Percentiles rank a stretch among this genome's conserved stretches.
Conservation (phyloP, 768 basidiomycete species). For the Suillus placidus region DNA sequence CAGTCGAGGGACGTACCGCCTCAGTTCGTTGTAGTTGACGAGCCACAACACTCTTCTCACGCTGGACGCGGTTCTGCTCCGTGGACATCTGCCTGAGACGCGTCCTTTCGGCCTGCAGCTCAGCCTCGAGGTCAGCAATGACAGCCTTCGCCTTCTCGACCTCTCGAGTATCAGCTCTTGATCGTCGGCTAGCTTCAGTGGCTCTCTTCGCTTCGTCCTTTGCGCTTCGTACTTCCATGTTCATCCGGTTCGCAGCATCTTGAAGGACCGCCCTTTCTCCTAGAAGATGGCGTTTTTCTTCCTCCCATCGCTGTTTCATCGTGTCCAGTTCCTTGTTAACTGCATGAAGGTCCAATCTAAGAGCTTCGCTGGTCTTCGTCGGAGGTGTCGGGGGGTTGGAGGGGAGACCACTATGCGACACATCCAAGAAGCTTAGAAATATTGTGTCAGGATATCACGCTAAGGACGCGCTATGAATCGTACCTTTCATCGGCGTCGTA, state of each 20-base stretch:
- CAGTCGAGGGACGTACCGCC: slow-evolving; percentile 48
- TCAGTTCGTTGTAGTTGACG: slow-evolving; percentile 72
- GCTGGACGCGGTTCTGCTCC: slow-evolving; percentile 63
- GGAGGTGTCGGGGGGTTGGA: slow-evolving; percentile 70
- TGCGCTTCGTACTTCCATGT: slow-evolving; percentile 57
- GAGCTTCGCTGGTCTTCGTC: slow-evolving; percentile 64
- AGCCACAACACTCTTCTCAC: slow-evolving; percentile 66
- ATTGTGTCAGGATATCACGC: slow-evolving; percentile 10
- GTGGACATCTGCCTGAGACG: slow-evolving; percentile 62
- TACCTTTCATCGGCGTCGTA: slow-evolving; percentile 67
- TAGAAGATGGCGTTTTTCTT: slow-evolving; percentile 62
- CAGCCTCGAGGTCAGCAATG: slow-evolving; percentile 69
- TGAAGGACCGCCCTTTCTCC: slow-evolving; percentile 76
- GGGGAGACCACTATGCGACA: slow-evolving; percentile 48
- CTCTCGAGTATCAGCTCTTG: slow-evolving; percentile 64
- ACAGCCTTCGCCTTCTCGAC: slow-evolving; percentile 65
- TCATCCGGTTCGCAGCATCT: slow-evolving; percentile 68
- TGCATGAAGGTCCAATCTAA: slow-evolving; percentile 58
- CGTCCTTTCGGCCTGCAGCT: slow-evolving; percentile 70
- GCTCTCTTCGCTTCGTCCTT: slow-evolving; percentile 60
- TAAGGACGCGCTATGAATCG: slow-evolving; percentile 1
- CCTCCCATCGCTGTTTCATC: slow-evolving; percentile 71
- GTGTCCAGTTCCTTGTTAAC: slow-evolving; percentile 65
- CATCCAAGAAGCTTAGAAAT: slow-evolving; percentile 52
- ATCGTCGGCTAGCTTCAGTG: slow-evolving; percentile 51